Evolutionary conservation across 2,329 filamentous ascomycete genomes (phyloP).

Genomic region (Periconia sp.): DNA sequence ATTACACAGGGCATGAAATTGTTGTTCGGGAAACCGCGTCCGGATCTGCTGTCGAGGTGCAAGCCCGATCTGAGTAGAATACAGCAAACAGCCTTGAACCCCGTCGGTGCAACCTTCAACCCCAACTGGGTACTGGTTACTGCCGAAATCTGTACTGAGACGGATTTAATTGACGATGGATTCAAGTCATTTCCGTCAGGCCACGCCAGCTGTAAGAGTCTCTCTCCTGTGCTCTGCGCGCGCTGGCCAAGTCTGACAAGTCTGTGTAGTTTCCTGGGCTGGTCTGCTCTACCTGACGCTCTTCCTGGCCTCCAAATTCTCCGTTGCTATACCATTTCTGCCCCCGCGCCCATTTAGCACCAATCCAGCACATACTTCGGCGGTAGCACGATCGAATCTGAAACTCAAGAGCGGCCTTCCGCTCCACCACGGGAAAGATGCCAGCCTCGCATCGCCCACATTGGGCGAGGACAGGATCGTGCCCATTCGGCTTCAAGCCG

Average conservation of each 20-base stretch:
- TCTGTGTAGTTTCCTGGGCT: conserved; percentile 64
- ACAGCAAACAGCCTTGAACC: conserved; percentile 61
- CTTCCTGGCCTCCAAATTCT: conserved; percentile 82
- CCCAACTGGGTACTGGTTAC: conserved; percentile 69
- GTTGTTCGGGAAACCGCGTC: conserved; percentile 65
- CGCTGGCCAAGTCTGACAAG: background rate
- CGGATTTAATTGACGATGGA: conserved; percentile 68
- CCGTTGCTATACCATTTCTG: conserved; percentile 72
- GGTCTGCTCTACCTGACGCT: conserved; percentile 84
- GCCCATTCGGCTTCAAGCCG: conserved; percentile 70
- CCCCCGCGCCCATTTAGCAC: conserved; percentile 51
- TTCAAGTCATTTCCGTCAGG: conserved; percentile 84
- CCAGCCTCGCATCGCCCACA: conserved; percentile 17
- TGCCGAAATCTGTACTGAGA: conserved; percentile 73
- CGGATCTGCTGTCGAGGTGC: conserved; percentile 70
- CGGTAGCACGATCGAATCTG: conserved; percentile 42
- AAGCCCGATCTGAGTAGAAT: conserved; percentile 68
- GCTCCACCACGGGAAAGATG: conserved; percentile 24
- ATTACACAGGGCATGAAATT: conserved; percentile 86
- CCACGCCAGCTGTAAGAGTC: conserved; percentile 64
- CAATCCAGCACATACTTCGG: conserved; percentile 54
- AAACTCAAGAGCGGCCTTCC: conserved; percentile 22
- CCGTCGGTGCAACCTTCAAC: conserved; percentile 54
- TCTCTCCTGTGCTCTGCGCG: background rate
- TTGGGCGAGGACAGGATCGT: conserved; percentile 41